Conservation (phyloP, 2,329 filamentous ascomycete species). For the Penicillium sp. region DNA sequence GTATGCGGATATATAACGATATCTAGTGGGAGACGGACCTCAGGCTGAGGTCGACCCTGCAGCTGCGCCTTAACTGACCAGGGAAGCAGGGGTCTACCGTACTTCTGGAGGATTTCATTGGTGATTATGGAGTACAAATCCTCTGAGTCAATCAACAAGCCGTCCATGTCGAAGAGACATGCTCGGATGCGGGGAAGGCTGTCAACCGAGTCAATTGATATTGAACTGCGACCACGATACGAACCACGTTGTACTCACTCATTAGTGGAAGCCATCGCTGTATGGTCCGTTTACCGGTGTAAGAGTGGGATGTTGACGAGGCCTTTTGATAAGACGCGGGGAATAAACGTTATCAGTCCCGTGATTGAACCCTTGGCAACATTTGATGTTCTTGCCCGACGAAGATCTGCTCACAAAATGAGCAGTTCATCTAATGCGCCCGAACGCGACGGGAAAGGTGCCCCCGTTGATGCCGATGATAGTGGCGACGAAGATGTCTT, state of each 20-base stretch:
- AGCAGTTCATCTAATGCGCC: slow-evolving; percentile 3
- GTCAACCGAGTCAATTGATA: slow-evolving; percentile 9
- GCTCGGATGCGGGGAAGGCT: slow-evolving; percentile 79
- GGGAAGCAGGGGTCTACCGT: slow-evolving; percentile 71
- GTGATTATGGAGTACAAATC: slow-evolving; percentile 82
- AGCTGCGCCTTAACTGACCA: slow-evolving; percentile 93
- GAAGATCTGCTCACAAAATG: slow-evolving; percentile 23
- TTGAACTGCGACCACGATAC: not conserved
- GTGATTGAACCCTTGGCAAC: slow-evolving; percentile 16
- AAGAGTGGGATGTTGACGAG: slow-evolving; percentile 9
- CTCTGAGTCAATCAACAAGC: slow-evolving; percentile 89
- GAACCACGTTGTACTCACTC: not conserved
- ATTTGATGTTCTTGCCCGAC: slow-evolving; percentile 3
- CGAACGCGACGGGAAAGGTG: slow-evolving; percentile 5
- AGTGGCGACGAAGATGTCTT: slow-evolving; percentile 42
- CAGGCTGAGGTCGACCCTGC: slow-evolving; percentile 62
- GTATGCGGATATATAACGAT: not conserved
- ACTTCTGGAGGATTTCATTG: slow-evolving; percentile 75
- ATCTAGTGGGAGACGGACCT: slow-evolving; percentile 36
- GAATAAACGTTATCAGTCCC: slow-evolving; percentile 19
- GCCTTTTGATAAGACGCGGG: slow-evolving; percentile 12
- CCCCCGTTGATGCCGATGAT: slow-evolving; percentile 23
- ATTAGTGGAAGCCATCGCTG: slow-evolving; percentile 12
- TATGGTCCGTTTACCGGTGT: not conserved
- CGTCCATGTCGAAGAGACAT: slow-evolving; percentile 98